A percentile compares a stretch with the other conserved stretches of the same genome.
These are phyloP conservation scores for Cladorrhinum sp. DNA, from an alignment of 2,329 filamentous ascomycete species.

Conservation along the genomic window DNA sequence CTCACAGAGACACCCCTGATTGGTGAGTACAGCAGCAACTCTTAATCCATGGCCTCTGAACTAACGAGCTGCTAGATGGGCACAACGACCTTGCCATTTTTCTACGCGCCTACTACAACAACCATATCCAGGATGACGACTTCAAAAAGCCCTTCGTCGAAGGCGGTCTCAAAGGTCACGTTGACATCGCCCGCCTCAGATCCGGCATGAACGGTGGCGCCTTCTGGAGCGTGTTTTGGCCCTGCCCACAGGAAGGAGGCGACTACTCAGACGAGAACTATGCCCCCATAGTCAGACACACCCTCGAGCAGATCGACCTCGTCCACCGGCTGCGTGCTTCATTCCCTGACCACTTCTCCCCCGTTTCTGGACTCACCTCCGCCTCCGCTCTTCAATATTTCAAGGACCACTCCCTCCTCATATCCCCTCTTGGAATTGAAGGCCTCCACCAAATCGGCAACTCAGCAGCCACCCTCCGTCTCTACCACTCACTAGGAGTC, in stretches of 20 bases:
- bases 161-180: slow-evolving; percentile 65
- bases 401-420: slow-evolving; percentile 49
- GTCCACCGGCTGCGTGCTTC: slow-evolving; percentile 59
- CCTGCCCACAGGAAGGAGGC: slow-evolving; percentile 68
- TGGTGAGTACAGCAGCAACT: slow-evolving; percentile 34
- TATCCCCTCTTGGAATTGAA: slow-evolving; percentile 78
- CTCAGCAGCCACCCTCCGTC: slow-evolving; percentile 69
- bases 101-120: slow-evolving; percentile 64
- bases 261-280: slow-evolving; percentile 69
- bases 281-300: slow-evolving; percentile 35
- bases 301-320: slow-evolving; percentile 73
- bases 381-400: slow-evolving; percentile 52
- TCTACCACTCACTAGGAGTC: slow-evolving; percentile 74
- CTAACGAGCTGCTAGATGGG: slow-evolving; percentile 58
- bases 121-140: slow-evolving; percentile 71
- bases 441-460: slow-evolving; percentile 94
- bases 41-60: not conserved
- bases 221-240: slow-evolving; percentile 89
- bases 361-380: slow-evolving; percentile 59
- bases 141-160: slow-evolving; percentile 75
- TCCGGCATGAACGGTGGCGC: slow-evolving; percentile 73
- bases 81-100: slow-evolving; percentile 84
- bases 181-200: slow-evolving; percentile 74
- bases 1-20: slow-evolving; percentile 48
- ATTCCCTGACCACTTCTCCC: slow-evolving; percentile 70